A percentile compares a stretch with the other conserved stretches of the same genome.
Evolutionary conservation across 306 rosid genomes (phyloP).

Genomic region (Erythrophleum fordii): DNA sequence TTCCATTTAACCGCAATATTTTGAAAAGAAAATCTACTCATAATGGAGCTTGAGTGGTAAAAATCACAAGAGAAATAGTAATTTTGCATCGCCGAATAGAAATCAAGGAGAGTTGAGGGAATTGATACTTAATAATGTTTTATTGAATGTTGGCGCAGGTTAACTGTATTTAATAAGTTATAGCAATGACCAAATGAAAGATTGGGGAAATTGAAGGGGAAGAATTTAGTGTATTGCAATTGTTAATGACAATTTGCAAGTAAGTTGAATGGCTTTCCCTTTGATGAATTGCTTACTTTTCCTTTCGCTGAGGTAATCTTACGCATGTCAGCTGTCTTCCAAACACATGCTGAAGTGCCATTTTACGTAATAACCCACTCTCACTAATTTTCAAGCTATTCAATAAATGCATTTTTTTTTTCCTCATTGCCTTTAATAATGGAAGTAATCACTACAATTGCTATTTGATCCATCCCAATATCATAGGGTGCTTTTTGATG

Average conservation of each 20-base stretch:
- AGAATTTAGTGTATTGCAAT: neutral
- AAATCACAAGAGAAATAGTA: neutral
- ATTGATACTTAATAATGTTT: neutral
- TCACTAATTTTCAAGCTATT: neutral
- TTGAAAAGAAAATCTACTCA: no score
- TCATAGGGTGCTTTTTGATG: no score
- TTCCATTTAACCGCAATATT: no score
- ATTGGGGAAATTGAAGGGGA: neutral
- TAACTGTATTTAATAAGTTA: neutral
- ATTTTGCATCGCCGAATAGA: neutral
- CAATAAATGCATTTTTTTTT: no score
- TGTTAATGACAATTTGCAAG: neutral
- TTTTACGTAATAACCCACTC: neutral
- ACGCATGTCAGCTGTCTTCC: constrained; percentile 9
- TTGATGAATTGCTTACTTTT: neutral
- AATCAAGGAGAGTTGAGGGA: neutral
- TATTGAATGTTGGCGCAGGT: neutral
- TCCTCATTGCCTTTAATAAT: no score
- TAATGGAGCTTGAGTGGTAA: no score
- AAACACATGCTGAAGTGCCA: neutral
- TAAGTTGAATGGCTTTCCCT: neutral
- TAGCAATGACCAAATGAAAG: neutral
- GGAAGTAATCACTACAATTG: no score
- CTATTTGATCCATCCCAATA: no score
- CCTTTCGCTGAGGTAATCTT: neutral